Evolutionary conservation across 2,329 filamentous ascomycete species (phyloP), one percentile per base, ranked within the genome.

Genomic region (Aspergillus intermedius): DNA sequence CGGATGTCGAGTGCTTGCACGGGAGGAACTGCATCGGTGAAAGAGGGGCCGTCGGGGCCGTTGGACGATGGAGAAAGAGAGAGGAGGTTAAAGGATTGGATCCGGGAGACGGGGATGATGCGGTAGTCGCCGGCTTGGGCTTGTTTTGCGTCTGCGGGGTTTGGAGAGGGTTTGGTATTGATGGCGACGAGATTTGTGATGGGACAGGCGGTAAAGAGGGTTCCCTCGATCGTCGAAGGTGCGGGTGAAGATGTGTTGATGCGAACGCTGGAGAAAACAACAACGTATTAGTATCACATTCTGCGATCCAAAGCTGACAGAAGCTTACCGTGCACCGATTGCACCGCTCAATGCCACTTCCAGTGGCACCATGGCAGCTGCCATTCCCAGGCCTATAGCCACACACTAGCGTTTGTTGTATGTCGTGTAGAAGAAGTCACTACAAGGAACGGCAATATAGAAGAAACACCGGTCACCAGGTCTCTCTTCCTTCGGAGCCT

Each of bases 181-280:
- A 84, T 75, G 41, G 78, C 80, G 57, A 85, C 71, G 49, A 83
- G 70, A 57, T 82, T 82, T 49, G 79, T 79, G 57, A 80, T 71
- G 22, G 80, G 79, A 62, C 78, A 80, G 42, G 77, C 79, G 23
- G 80, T 82, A 66, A 81, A 84, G 49, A 85, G 73, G 15, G 74
- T 81, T 58, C 82, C 82, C 64, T 84, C 81, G 50, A 81, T 68
- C 21, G 74, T 77, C 40, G 74, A 73, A 46, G 75, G 68, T 47
- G 72, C 64, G 6, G 74, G 74, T 23, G 74, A 67, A 13, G 74
- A 71, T 45, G 79, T 82, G 48, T 74, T 81, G 54, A 84, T 65
- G 56, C 77, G 80, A 60, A 84, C 72, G 50, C 81, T 83, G 17
- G 6, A n/a, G 17, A 37, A 3, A 37, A n/a, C 34, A 3, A 37